Evolutionary conservation across 306 rosid species (phyloP), one percentile per base, ranked within the genome.

Genomic region (Cotoneaster glaucophyllus): DNA sequence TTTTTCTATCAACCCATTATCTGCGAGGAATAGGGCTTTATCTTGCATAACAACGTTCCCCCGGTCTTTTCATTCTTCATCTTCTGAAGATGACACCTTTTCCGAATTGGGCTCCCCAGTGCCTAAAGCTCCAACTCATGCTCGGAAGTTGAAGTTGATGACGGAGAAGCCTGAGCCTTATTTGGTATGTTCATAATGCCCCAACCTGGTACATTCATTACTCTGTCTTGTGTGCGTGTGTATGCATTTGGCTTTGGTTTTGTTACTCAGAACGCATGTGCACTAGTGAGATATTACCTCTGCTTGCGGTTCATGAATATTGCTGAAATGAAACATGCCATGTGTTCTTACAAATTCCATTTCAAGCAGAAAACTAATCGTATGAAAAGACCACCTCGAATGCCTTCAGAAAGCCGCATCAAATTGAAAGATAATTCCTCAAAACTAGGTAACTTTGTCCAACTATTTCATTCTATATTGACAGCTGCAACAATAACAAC

Each of bases 91-190:
- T 74, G 79, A 80, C 8, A 34, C 66, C 25, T 80, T 24, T 66
- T 61, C 57, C 8, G 83, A 29, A 48, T 68, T 67, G 74, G 83
- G 79, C 17, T 25, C 64, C 64, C 64, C 63, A 61, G 58, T 74
- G 28, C 64, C 41, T 43, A 11, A 52, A 73, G 50, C 61, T 41
- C 48, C 48, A 64, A 34, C 29, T 66, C 8, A 5, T 28, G 41
- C 44, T 44, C 24, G 2, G 2, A 73, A 67, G 59, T 79, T 79
- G 75, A 67, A 43, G 48, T 44, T 44, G 52, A 44, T 73, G 79
- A 79, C 74, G 8, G 79, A 45, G 72, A 74, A 80, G 73, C 75
- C 83, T 44, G 79, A 74, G 56, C 83, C 32, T 41, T 53, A n/a
- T 65, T 25, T 12, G 75, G 83, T 80, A 80, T 29, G 74, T 34